A percentile compares a stretch with the other conserved stretches of the same genome.
phyloP scores from a whole-genome alignment of 805 yeast genomes.

The Nakazawaea wyomingensis region DNA sequence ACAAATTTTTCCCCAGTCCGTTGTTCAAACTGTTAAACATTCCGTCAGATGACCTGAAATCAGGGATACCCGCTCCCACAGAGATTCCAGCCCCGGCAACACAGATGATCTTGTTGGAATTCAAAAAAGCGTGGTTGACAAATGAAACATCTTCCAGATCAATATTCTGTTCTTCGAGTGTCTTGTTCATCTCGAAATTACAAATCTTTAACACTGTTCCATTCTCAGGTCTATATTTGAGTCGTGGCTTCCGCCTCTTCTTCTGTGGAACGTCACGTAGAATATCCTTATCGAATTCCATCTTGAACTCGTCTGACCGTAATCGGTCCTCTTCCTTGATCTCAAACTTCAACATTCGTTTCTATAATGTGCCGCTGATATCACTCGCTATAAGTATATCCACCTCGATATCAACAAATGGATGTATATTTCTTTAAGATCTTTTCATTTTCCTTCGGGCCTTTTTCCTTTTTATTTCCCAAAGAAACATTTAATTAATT shows the following conservation, averaged over 20 bases:
- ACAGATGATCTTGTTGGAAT: conserved; percentile 56
- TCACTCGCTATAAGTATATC: no score
- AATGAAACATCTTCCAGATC: conserved; percentile 38
- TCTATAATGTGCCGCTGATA: no score
- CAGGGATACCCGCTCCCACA: conserved; percentile 63
- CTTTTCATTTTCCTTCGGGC: no score
- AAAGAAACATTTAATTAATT: no score
- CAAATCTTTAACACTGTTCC: conserved; percentile 39
- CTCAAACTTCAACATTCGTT: conserved; percentile 5
- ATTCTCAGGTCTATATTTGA: conserved; percentile 40
- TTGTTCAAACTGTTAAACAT: conserved; percentile 52
- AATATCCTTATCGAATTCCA: background rate
- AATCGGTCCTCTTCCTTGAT: background rate
- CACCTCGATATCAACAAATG: no score
- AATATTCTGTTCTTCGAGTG: conserved; percentile 28
- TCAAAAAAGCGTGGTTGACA: conserved; percentile 44
- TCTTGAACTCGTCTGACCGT: background rate
- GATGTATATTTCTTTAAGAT: no score
- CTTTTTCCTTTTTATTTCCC: no score
- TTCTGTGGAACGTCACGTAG: background rate
- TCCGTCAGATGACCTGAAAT: conserved; percentile 75
- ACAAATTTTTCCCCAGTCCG: conserved; percentile 52
- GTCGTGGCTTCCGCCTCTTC: conserved; percentile 35
- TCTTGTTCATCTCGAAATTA: conserved; percentile 15
- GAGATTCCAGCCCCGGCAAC: conserved; percentile 91